phyloP scores from a whole-genome alignment of 805 yeast genomes.

The Grigorovia jiainica region DNA sequence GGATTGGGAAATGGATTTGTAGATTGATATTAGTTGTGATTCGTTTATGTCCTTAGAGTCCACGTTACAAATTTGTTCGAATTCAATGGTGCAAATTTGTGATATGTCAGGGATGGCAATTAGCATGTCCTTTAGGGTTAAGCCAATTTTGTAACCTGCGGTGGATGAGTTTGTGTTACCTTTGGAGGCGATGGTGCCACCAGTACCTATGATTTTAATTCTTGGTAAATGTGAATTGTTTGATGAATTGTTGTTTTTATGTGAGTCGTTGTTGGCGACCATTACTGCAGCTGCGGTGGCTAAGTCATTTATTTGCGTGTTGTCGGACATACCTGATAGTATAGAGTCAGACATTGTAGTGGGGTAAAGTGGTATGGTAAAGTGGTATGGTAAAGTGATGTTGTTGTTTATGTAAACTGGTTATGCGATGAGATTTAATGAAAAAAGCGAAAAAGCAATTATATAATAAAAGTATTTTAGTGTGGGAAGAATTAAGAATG shows the following conservation, averaged over 20 bases:
- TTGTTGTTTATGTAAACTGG: background rate
- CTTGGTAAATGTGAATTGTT: constrained; percentile 18
- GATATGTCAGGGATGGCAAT: constrained; percentile 48
- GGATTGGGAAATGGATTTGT: constrained; percentile 37
- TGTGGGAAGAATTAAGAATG: no score
- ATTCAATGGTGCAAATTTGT: constrained; percentile 44
- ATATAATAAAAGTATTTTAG: no score
- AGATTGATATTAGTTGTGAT: constrained; percentile 35
- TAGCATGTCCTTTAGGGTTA: constrained; percentile 43
- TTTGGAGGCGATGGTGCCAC: constrained; percentile 52
- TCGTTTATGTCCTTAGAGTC: constrained; percentile 52
- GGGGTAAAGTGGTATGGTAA: background rate
- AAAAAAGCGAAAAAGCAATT: no score
- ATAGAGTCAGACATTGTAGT: background rate
- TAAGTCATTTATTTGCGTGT: background rate
- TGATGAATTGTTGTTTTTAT: background rate
- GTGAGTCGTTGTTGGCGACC: background rate
- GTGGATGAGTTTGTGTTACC: constrained; percentile 40
- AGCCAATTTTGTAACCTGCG: constrained; percentile 45
- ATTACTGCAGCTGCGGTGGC: constrained; percentile 3
- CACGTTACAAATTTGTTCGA: constrained; percentile 53
- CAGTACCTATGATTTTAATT: constrained; percentile 46
- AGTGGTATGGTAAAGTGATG: no score
- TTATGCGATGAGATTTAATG: no score
- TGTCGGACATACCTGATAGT: background rate